These are phyloP conservation scores for Cladosporium sp. DNA, from an alignment of 2,329 filamentous ascomycete genomes.

Conservation along the genomic window DNA sequence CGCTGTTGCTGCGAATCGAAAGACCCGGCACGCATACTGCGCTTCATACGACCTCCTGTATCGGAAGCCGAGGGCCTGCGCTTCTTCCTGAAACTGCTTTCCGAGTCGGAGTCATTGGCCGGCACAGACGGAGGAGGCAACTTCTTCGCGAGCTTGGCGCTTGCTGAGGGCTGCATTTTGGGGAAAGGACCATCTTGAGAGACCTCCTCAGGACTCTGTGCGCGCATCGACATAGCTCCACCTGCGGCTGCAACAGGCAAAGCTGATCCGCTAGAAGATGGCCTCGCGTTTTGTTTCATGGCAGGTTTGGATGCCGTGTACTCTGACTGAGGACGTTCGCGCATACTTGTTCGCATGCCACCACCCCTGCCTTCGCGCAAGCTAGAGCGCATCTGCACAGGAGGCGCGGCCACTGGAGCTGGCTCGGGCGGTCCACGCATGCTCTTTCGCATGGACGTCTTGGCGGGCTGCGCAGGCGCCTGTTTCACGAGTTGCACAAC, in stretches of 20 bases:
- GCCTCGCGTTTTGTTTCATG: slow-evolving; percentile 42
- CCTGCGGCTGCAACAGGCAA: slow-evolving; percentile 23
- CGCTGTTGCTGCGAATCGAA: slow-evolving; percentile 41
- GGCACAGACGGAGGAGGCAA: slow-evolving; percentile 26
- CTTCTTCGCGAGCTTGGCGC: slow-evolving; percentile 32
- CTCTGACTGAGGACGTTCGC: slow-evolving; percentile 24
- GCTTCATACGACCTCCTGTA: slow-evolving; percentile 62
- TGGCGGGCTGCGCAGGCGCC: slow-evolving; percentile 23
- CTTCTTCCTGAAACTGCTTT: slow-evolving; percentile 77
- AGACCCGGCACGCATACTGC: slow-evolving; percentile 66
- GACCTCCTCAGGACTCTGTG: slow-evolving; percentile 19
- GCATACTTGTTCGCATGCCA: slow-evolving; percentile 34
- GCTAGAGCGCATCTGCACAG: slow-evolving; percentile 24
- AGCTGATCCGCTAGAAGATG: slow-evolving; percentile 20
- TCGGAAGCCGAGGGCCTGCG: slow-evolving; percentile 41
- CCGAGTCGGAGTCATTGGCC: slow-evolving; percentile 48
- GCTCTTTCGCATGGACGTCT: slow-evolving; percentile 44
- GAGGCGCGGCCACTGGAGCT: slow-evolving; percentile 24
- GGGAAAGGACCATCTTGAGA: slow-evolving; percentile 15
- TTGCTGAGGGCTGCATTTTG: slow-evolving; percentile 23
- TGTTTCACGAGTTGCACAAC: slow-evolving; percentile 3
- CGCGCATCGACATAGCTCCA: slow-evolving; percentile 8
- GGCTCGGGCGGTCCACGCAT: slow-evolving; percentile 36
- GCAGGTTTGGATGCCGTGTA: slow-evolving; percentile 24
- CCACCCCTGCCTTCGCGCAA: slow-evolving; percentile 25